These are phyloP conservation scores for Pseudogymnoascus sp. DNA, from an alignment of 2,329 filamentous ascomycete species.

Conservation along the genomic window DNA sequence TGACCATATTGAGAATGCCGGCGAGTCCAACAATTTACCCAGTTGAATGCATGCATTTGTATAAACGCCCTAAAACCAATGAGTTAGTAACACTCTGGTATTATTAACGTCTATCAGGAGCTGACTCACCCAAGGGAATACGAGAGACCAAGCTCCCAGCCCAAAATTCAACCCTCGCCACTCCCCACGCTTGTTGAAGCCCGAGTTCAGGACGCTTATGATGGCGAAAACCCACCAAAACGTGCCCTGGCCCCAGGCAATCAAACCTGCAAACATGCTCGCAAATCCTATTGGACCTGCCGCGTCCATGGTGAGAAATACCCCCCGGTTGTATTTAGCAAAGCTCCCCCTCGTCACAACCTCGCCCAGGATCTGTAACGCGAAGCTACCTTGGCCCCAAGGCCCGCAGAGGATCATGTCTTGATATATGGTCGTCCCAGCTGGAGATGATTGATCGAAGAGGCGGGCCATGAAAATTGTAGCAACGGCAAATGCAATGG, in stretches of 20 bases:
- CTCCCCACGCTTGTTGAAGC: slow-evolving; percentile 20
- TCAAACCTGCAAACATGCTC: slow-evolving; percentile 33
- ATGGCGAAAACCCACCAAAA: slow-evolving; percentile 38
- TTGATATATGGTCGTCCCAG: slow-evolving; percentile 26
- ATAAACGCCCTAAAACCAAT: slow-evolving; percentile 30
- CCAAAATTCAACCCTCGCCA: slow-evolving; percentile 24
- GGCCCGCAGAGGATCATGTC: slow-evolving; percentile 37
- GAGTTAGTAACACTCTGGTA: background rate
- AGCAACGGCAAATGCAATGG: slow-evolving; percentile 29
- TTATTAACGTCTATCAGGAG: background rate
- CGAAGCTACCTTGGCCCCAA: slow-evolving; percentile 34
- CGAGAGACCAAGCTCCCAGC: slow-evolving; percentile 30
- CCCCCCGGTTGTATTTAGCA: slow-evolving; percentile 28
- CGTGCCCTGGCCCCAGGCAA: slow-evolving; percentile 34
- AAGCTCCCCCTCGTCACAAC: slow-evolving; percentile 29
- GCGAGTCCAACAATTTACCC: slow-evolving; percentile 32
- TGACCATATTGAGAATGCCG: slow-evolving; percentile 34
- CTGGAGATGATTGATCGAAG: slow-evolving; percentile 23
- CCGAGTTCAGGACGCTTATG: slow-evolving; percentile 28
- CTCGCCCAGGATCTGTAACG: slow-evolving; percentile 32
- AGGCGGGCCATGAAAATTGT: slow-evolving; percentile 30
- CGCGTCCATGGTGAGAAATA: slow-evolving; percentile 29
- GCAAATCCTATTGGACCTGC: slow-evolving; percentile 27
- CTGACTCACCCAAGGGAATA: slow-evolving; percentile 34
- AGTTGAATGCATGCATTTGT: slow-evolving; percentile 33